Evolutionary conservation across 192 early-diverging fungal species (phyloP), one percentile per base, ranked within the genome.

Genomic region (Entomortierella beljakovae): DNA sequence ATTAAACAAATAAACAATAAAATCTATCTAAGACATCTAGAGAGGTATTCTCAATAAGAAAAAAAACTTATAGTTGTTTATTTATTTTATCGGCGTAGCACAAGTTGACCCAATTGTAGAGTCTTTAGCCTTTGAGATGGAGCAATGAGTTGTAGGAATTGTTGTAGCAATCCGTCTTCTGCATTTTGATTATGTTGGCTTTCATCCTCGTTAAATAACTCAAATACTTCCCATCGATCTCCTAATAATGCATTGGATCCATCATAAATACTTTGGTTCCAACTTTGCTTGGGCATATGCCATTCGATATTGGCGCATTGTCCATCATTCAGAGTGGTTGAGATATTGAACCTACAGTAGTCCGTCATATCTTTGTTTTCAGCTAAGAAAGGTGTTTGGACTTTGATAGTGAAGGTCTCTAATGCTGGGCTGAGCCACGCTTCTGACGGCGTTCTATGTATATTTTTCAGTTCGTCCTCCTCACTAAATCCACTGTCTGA

Each of bases 131-230:
- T 10, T 35, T 1, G 15, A 8, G 31, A 52, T 1, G 46, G 48
- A 5, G 48, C 29, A 35, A 63, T 34, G n/a, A 28, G 20, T 1
- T 31, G 25, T 9, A 63, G 29, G n/a, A 63, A 63, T 31, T 29
- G 6, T 28, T 11, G 2, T 2, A 51, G 32, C 33, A 63, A 35
- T 2, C 23, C 40, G 3, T 35, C 61, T 26, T 46, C 61, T 29
- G 33, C 61, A 29, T 50, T 33, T 10, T 63, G 13, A 13, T 9
- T 22, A 7, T 63, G 31, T 9, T 10, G 0, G 32, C 22, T 48
- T 23, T 23, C 29, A 32, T 46, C 43, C 43, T 61, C 60, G 2
- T 48, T 20, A 35, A 63, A 63, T n/a, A 63, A 28, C 9, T 63
- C 37, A 16, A 23, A 63, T 16, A 28, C 37, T 7, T 23, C 15